Percentiles rank a stretch among this genome's conserved stretches.
These are phyloP conservation scores for Sesbania bispinosa DNA, from an alignment of 306 rosid species.

Conservation along the genomic window DNA sequence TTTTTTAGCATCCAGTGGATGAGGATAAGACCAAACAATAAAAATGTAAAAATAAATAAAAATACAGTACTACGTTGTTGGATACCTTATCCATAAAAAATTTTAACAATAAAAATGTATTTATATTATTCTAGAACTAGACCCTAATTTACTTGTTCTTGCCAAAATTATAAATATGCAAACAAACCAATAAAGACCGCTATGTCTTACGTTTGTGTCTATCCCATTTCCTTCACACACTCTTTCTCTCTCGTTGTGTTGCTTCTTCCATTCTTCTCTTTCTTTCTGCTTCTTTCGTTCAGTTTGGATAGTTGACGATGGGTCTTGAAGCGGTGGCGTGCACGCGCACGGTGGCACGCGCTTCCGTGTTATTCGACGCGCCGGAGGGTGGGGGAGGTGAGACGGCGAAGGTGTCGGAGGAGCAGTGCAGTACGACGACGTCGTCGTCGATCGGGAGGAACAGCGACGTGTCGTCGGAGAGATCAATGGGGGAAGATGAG, in stretches of 20 bases:
- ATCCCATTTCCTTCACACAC: background rate
- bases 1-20: constrained; percentile 23
- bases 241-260: background rate
- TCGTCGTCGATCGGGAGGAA: constrained; percentile 89
- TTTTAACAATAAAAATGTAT: background rate
- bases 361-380: constrained; percentile 31
- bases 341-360: constrained; percentile 27
- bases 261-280: background rate
- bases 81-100: constrained; percentile 26
- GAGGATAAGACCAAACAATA: constrained; percentile 48
- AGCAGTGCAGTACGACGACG: constrained; percentile 46
- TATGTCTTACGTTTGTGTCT: background rate
- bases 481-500: constrained; percentile 44
- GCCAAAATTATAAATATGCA: constrained; percentile 19
- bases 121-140: background rate
- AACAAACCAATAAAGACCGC: constrained; percentile 9
- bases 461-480: constrained; percentile 62
- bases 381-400: constrained; percentile 12
- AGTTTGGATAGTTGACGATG: constrained; percentile 8
- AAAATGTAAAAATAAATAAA: no score
- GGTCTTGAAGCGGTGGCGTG: constrained; percentile 28
- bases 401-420: constrained; percentile 16
- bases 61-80: constrained; percentile 16
- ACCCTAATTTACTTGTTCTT: background rate
- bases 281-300: background rate